Conservation (phyloP, 179 eudicot species). For the Beta lomatogona region DNA sequence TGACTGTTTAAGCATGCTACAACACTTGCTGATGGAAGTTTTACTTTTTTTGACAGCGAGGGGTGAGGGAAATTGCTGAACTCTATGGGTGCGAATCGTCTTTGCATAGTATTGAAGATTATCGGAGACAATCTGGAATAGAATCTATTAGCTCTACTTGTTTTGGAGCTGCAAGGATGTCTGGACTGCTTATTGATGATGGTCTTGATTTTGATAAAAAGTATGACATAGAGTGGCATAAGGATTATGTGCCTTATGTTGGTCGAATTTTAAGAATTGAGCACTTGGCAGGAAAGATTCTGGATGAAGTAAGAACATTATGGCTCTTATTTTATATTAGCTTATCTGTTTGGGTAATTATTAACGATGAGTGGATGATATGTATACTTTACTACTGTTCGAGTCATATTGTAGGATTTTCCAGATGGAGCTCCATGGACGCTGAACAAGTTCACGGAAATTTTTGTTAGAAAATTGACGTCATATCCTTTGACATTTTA, state of each 20-base stretch:
- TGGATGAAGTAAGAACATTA: slow-evolving; percentile 60
- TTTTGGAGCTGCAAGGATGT: slow-evolving; percentile 71
- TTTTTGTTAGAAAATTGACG: slow-evolving; percentile 54
- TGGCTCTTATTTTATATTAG: not conserved
- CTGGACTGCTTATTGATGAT: slow-evolving; percentile 83
- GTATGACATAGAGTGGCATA: slow-evolving; percentile 70
- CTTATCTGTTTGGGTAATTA: not conserved
- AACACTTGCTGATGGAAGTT: slow-evolving; percentile 15
- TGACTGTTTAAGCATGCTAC: not conserved
- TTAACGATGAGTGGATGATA: not conserved
- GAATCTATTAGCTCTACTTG: slow-evolving; percentile 60
- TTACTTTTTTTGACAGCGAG: slow-evolving; percentile 54
- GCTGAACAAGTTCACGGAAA: slow-evolving; percentile 64
- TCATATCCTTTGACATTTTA: slow-evolving; percentile 73
- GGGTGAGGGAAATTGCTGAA: slow-evolving; percentile 74
- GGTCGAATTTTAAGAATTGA: slow-evolving; percentile 93
- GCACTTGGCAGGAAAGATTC: slow-evolving; percentile 73
- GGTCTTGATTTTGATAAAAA: slow-evolving; percentile 72
- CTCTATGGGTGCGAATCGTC: slow-evolving; percentile 69
- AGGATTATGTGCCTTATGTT: slow-evolving; percentile 59
- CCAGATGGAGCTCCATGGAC: slow-evolving; percentile 69
- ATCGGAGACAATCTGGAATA: slow-evolving; percentile 53
- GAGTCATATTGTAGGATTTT: slow-evolving; percentile 41
- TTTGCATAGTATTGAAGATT: slow-evolving; percentile 66
- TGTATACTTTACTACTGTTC: slow-evolving; percentile 11